Conservation (phyloP, 2,329 filamentous ascomycete genomes). For the Hirsutella thompsonii region DNA sequence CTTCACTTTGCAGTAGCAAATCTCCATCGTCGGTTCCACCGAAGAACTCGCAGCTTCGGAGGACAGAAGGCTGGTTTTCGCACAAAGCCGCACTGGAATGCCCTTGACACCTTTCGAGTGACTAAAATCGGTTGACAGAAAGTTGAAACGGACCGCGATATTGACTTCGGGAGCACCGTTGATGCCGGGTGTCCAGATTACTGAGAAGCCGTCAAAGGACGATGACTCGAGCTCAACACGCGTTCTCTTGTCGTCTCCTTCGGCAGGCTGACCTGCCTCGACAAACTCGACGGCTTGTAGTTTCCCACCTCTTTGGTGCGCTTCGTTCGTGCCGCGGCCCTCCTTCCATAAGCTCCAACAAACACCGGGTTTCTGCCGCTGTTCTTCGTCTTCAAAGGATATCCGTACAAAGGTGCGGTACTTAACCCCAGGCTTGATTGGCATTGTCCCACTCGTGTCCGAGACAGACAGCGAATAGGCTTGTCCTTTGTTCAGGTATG, state of each 20-base stretch:
- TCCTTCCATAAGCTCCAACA: constrained; percentile 95
- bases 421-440: constrained; percentile 45
- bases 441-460: constrained; percentile 56
- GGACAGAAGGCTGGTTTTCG: constrained; percentile 66
- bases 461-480: constrained; percentile 78
- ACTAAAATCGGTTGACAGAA: constrained; percentile 95
- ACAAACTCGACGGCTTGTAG: constrained; percentile 93
- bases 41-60: constrained; percentile 35
- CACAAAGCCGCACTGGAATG: constrained; percentile 83
- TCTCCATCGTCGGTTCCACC: constrained; percentile 43
- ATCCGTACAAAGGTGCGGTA: constrained; percentile 91
- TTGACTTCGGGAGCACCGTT: constrained; percentile 64
- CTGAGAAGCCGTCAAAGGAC: constrained; percentile 89
- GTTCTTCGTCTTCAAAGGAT: constrained; percentile 93
- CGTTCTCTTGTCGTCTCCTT: constrained; percentile 52
- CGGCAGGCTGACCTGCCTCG: constrained; percentile 45
- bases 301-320: constrained; percentile 83
- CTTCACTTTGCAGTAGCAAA: constrained; percentile 94
- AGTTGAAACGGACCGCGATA: constrained; percentile 92
- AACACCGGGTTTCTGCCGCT: constrained; percentile 66
- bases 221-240: constrained; percentile 60
- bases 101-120: constrained; percentile 98
- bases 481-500: constrained; percentile 95
- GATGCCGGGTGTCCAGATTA: constrained; percentile 69
- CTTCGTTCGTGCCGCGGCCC: constrained; percentile 87